These are phyloP conservation scores for Ustilago curta DNA, from an alignment of 1,284 basidiomycete species.

Conservation along the genomic window DNA sequence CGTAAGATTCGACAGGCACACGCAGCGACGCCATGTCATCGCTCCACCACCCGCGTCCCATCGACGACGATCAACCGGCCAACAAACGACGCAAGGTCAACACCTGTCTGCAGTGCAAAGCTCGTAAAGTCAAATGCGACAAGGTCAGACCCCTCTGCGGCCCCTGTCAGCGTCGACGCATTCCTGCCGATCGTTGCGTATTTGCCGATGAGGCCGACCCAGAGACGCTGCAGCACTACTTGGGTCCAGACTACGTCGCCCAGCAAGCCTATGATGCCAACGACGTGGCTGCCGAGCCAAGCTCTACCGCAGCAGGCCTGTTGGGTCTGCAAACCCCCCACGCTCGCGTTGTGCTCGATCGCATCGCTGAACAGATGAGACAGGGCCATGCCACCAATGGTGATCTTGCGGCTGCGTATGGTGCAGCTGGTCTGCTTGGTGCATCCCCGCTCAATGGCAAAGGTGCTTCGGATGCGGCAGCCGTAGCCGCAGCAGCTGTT, in stretches of 20 bases:
- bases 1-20: neutral
- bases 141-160: conserved; percentile 63
- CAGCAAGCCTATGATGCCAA: conserved; percentile 39
- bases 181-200: conserved; percentile 57
- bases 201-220: conserved; percentile 58
- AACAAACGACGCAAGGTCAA: conserved; percentile 65
- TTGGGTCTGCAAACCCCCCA: conserved; percentile 51
- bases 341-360: conserved; percentile 56
- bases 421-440: neutral
- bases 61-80: conserved; percentile 35
- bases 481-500: conserved; percentile 17
- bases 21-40: conserved; percentile 17
- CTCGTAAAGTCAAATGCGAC: conserved; percentile 63
- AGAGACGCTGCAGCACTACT: conserved; percentile 46
- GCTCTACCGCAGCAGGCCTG: conserved; percentile 13
- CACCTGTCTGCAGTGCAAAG: conserved; percentile 66
- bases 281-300: conserved; percentile 13
- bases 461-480: conserved; percentile 7
- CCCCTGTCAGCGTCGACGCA: conserved; percentile 61
- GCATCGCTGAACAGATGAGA: conserved; percentile 55
- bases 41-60: conserved; percentile 37
- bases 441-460: conserved; percentile 1
- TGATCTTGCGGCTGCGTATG: conserved; percentile 6
- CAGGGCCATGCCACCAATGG: conserved; percentile 21
- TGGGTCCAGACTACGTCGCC: conserved; percentile 38